These are phyloP conservation scores for Crithidia fasciculata DNA, from an alignment of 208 protist species.

Conservation along the genomic window DNA sequence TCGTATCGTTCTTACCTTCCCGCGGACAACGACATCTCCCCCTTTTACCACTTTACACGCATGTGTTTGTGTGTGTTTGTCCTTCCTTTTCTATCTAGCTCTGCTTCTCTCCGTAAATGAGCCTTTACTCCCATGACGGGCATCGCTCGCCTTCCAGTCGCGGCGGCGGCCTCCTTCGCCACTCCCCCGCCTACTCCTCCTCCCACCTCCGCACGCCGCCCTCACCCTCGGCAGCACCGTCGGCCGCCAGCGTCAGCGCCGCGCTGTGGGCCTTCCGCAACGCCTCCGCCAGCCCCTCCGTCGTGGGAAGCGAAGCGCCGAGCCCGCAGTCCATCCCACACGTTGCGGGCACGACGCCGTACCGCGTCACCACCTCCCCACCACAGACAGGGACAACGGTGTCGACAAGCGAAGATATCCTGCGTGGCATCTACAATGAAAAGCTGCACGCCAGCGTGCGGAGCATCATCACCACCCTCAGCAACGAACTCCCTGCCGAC, in stretches of 20 bases:
- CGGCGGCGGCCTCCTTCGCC: neutral
- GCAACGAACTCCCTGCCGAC: constrained; percentile 66
- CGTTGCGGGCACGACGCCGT: neutral
- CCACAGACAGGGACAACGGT: too few species aligned
- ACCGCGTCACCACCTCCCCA: neutral
- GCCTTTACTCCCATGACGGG: neutral
- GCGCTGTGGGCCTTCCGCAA: constrained; percentile 9
- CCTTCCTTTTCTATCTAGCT: too few species aligned
- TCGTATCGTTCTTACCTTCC: too few species aligned
- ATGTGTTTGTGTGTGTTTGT: too few species aligned
- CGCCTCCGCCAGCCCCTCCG: constrained; percentile 3
- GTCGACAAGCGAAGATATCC: constrained; percentile 33
- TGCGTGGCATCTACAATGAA: constrained; percentile 69
- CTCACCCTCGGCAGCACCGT: neutral
- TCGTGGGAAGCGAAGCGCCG: neutral
- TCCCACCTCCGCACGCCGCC: constrained; percentile 1
- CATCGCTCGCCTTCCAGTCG: neutral
- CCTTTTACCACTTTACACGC: too few species aligned
- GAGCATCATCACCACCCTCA: constrained; percentile 61
- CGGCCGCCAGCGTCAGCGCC: constrained; percentile 3
- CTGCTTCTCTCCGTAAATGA: neutral
- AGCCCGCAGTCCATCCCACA: neutral
- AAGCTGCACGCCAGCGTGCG: constrained; percentile 70
- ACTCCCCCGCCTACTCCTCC: neutral
- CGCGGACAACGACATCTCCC: too few species aligned